Percentiles rank a stretch among this genome's conserved stretches.
Conservation (phyloP, 1,284 basidiomycete species). For the Moesziomyces sp. region DNA sequence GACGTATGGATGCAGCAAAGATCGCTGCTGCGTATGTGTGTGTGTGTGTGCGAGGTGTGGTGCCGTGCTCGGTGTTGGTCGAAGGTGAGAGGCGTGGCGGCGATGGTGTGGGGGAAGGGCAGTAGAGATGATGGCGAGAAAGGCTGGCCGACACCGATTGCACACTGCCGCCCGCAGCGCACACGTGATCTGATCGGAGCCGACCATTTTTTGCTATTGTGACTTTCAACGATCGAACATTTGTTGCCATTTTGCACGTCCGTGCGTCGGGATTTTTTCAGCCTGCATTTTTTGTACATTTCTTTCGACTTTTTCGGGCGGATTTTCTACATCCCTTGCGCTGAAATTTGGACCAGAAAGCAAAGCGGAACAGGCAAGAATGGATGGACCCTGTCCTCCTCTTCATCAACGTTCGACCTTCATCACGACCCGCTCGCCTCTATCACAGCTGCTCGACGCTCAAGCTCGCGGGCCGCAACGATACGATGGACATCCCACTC, state of each 20-base stretch:
- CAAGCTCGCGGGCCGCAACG: no score
- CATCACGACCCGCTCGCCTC: background rate
- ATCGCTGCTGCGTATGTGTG: background rate
- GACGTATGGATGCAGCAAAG: background rate
- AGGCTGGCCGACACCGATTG: no score
- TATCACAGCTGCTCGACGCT: background rate
- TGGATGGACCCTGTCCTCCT: conserved; percentile 9
- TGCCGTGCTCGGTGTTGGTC: background rate
- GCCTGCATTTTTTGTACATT: background rate
- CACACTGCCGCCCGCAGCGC: background rate
- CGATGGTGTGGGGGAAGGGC: no score
- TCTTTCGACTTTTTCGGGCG: background rate
- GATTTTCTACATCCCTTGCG: no score
- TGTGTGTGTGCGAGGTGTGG: background rate
- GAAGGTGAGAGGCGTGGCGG: background rate
- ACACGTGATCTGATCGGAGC: conserved; percentile 25
- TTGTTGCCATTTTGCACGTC: background rate
- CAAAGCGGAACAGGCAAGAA: background rate
- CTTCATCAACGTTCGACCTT: background rate
- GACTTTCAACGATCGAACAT: background rate
- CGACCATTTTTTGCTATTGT: conserved; percentile 7
- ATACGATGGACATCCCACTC: conserved; percentile 57
- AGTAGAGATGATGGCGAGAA: conserved; percentile 3
- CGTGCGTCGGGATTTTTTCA: conserved; percentile 5
- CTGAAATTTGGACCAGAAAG: no score